Evolutionary conservation across 495 filamentous ascomycete species (phyloP), one percentile per base, ranked within the genome.

Genomic region (Penicillium bovifimosum): DNA sequence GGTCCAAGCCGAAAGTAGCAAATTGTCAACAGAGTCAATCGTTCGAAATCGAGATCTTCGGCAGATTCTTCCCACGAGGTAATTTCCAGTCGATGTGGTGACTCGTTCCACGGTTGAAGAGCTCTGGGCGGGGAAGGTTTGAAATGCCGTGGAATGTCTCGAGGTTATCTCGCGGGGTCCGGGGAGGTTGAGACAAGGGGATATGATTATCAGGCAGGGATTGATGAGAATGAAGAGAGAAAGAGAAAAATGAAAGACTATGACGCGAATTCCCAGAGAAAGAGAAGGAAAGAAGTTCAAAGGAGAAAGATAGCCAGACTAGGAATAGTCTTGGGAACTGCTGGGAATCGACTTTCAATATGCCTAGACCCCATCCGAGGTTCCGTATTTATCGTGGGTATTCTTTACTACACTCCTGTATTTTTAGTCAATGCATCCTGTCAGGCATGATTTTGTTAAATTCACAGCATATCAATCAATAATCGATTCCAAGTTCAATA

Each of bases 1-100:
- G 52, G 53, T 26, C 32, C n/a, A 58, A 55, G 40, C 64, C 64
- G 46, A 65, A 68, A 68, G 59, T 38, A 69, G 70, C 59, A 70
- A 70, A 57, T 67, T 65, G 69, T 70, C 67, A 72, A 74, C 45
- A 48, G 34, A 1, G 9, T 24, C 2, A 24, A 24, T 24, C 1
- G 24, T 18, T 13, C 3, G 4, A 5, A 11, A 20, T 41, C n/a
- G 26, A 43, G 4, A 11, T 36, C 5, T 26, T 16, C 26, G 10
- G 16, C 41, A 28, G 26, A n/a, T 36, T 36, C 1, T 16, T 28
- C 13, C 13, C 9, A 24, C 7, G 20, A 24, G 20, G 4, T 4
- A 24, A 24, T 24, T 24, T 24, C n/a, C 26, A 29, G 26, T 28
- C 6, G 4, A n/a, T 29, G 34, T 2, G n/a, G n/a, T n/a, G n/a